phyloP scores from a whole-genome alignment of 192 early-diverging fungal species.

The Coemansia sp. region DNA sequence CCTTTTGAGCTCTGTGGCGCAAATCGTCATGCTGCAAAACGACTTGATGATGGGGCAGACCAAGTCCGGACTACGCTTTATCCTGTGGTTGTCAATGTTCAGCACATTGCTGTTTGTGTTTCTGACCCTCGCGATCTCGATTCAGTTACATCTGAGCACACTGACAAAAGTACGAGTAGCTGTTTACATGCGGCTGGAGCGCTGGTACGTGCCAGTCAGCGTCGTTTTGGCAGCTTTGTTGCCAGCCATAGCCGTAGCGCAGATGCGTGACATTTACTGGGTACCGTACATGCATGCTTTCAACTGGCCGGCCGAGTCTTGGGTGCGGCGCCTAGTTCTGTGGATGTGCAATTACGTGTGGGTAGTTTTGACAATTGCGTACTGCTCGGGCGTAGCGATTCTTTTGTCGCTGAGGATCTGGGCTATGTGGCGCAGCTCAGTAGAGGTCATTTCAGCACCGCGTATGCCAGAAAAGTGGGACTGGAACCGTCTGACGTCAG shows the following conservation, averaged over 20 bases:
- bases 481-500: slow-evolving; percentile 33
- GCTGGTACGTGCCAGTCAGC: slow-evolving; percentile 30
- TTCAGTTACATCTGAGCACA: slow-evolving; percentile 52
- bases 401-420: slow-evolving; percentile 35
- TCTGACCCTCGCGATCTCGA: slow-evolving; percentile 36
- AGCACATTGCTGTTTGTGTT: slow-evolving; percentile 36
- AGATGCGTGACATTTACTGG: slow-evolving; percentile 43
- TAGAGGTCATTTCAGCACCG: slow-evolving; percentile 30
- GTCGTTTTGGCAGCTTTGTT: slow-evolving; percentile 19
- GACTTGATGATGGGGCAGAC: slow-evolving; percentile 36
- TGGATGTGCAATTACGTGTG: slow-evolving; percentile 52
- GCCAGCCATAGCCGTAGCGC: slow-evolving; percentile 31
- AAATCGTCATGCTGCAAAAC: slow-evolving; percentile 38
- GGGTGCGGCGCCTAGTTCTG: slow-evolving; percentile 24
- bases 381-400: slow-evolving; percentile 24
- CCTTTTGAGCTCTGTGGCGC: slow-evolving; percentile 17
- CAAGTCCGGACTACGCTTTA: slow-evolving; percentile 22
- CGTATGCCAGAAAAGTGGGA: slow-evolving; percentile 54
- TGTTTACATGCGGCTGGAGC: slow-evolving; percentile 42
- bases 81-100: slow-evolving; percentile 43
- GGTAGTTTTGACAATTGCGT: slow-evolving; percentile 35
- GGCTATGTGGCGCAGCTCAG: slow-evolving; percentile 45
- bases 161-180: slow-evolving; percentile 39
- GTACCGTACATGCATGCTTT: slow-evolving; percentile 43
- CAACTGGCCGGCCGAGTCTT: slow-evolving; percentile 28